These are phyloP conservation scores for Henckelia pumila DNA, from an alignment of 257 asterid species.

Conservation along the genomic window DNA sequence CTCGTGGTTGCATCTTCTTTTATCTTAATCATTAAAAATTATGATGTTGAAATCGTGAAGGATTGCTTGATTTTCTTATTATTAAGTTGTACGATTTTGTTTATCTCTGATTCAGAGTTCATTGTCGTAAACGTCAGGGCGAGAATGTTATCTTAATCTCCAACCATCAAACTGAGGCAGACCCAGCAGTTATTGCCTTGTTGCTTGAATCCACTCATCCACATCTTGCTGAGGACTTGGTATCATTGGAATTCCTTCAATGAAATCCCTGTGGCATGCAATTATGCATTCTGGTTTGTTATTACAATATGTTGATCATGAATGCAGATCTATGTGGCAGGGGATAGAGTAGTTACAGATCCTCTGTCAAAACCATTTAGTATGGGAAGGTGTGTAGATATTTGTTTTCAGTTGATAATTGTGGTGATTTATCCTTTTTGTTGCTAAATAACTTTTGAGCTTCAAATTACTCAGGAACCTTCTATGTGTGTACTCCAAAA, in stretches of 20 bases:
- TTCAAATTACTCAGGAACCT: slow-evolving; percentile 66
- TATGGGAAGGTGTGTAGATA: slow-evolving; percentile 78
- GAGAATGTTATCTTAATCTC: slow-evolving; percentile 85
- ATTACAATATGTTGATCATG: slow-evolving; percentile 26
- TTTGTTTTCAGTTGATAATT: slow-evolving; percentile 19
- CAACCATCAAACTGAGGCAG: slow-evolving; percentile 98
- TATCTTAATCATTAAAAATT: slow-evolving; percentile 5
- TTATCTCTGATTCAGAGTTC: slow-evolving; percentile 26
- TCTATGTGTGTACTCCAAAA: slow-evolving; percentile 86
- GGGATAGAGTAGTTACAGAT: slow-evolving; percentile 94
- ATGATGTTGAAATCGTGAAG: slow-evolving; percentile 10
- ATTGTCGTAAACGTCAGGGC: slow-evolving; percentile 54
- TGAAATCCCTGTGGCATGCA: slow-evolving; percentile 15
- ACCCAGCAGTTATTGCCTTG: slow-evolving; percentile 86
- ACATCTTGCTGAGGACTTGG: slow-evolving; percentile 78
- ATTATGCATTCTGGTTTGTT: slow-evolving; percentile 10
- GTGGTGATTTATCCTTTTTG: slow-evolving; percentile 17
- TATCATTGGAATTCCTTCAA: slow-evolving; percentile 27
- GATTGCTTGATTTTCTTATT: slow-evolving; percentile 22
- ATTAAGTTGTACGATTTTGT: slow-evolving; percentile 11
- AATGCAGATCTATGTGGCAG: slow-evolving; percentile 86
- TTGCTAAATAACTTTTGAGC: slow-evolving; percentile 22
- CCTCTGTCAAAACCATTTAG: slow-evolving; percentile 99
- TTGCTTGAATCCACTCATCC: slow-evolving; percentile 76
- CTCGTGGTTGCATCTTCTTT: not conserved